These are phyloP conservation scores for Candida ipomoeae DNA, from an alignment of 805 yeast species.

Conservation along the genomic window DNA sequence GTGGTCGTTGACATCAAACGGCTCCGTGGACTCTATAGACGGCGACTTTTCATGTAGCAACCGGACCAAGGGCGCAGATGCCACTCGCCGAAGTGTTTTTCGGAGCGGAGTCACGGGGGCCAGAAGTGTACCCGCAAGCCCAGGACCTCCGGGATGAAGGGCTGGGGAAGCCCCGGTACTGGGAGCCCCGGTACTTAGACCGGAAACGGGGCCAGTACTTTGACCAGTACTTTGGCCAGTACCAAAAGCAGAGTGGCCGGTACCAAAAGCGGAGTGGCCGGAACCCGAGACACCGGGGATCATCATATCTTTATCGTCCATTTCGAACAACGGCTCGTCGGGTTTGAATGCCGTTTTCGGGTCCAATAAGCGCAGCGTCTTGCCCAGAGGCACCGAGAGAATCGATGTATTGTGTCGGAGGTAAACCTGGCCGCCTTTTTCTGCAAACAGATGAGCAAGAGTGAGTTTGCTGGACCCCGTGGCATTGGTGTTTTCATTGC, in stretches of 20 bases:
- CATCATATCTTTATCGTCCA: background rate
- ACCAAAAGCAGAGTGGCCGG: too few relatives aligned
- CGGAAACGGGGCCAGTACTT: too few relatives aligned
- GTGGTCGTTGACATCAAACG: constrained; percentile 39
- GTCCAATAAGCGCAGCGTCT: background rate
- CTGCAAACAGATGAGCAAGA: constrained; percentile 1
- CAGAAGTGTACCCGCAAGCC: background rate
- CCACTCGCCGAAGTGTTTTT: constrained; percentile 61
- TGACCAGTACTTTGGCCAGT: too few relatives aligned
- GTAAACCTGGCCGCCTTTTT: constrained; percentile 21
- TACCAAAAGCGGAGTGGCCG: background rate
- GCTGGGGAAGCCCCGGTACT: background rate
- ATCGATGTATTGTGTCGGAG: constrained; percentile 36
- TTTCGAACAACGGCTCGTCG: background rate
- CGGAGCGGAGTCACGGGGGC: constrained; percentile 27
- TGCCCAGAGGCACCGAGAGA: constrained; percentile 6
- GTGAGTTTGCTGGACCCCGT: background rate
- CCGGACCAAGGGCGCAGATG: constrained; percentile 73
- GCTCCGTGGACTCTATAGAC: constrained; percentile 24
- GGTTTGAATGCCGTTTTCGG: background rate
- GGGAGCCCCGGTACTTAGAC: too few relatives aligned
- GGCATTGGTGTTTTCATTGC: background rate
- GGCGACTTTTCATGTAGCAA: constrained; percentile 24
- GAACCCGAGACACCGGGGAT: background rate
- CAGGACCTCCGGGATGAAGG: background rate